phyloP scores from a whole-genome alignment of 192 early-diverging fungal species.

The Rhizoclosmatium sp. region DNA sequence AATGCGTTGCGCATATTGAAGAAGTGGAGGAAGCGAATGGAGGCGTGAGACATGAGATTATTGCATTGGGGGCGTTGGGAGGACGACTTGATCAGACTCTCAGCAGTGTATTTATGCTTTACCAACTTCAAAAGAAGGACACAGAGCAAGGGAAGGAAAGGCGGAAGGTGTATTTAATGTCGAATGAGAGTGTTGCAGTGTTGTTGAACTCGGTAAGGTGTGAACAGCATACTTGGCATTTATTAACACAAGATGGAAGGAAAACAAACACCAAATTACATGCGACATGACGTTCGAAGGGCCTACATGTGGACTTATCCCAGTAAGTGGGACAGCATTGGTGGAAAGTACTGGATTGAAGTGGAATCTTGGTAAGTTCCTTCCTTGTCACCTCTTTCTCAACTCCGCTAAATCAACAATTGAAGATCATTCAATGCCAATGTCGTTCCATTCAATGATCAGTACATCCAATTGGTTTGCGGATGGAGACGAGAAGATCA shows the following conservation, averaged over 20 bases:
- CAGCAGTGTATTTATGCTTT: slow-evolving; percentile 77
- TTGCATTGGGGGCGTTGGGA: slow-evolving; percentile 83
- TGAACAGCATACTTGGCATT: not conserved
- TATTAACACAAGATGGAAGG: not conserved
- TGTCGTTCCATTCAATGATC: slow-evolving; percentile 78
- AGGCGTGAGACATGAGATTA: slow-evolving; percentile 52
- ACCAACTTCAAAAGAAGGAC: slow-evolving; percentile 57
- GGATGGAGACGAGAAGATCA: slow-evolving; percentile 30
- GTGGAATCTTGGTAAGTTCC: slow-evolving; percentile 81
- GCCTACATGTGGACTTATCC: slow-evolving; percentile 88
- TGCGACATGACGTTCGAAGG: slow-evolving; percentile 74
- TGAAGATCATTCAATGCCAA: slow-evolving; percentile 46
- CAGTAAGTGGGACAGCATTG: slow-evolving; percentile 71
- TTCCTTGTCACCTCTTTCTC: not conserved
- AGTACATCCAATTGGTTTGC: slow-evolving; percentile 86
- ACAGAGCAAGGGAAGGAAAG: slow-evolving; percentile 51
- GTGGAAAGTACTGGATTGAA: slow-evolving; percentile 79
- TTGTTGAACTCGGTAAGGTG: slow-evolving; percentile 67
- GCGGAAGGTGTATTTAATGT: slow-evolving; percentile 69
- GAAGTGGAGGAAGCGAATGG: slow-evolving; percentile 2
- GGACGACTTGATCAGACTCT: slow-evolving; percentile 93
- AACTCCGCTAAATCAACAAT: not conserved
- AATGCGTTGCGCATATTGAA: slow-evolving; percentile 71
- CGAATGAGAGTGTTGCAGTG: slow-evolving; percentile 78
- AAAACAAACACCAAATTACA: slow-evolving; percentile 74